Conservation (phyloP, 257 asterid genomes). For the Leptodermis oblonga region DNA sequence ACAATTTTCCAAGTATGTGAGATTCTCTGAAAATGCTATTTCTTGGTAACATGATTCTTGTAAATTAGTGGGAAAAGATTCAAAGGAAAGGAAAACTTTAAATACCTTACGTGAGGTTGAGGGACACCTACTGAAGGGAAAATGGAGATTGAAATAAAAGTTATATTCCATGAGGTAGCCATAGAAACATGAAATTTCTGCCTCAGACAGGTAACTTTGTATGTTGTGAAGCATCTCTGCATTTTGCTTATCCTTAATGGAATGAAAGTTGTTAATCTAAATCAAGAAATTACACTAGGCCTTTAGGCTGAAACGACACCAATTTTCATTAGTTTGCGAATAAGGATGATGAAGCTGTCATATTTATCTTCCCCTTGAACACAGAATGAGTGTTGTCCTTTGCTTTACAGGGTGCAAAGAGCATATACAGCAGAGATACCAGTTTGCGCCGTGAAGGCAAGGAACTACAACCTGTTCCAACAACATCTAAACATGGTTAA, state of each 20-base stretch:
- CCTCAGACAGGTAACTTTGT: background rate
- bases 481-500: constrained; percentile 19
- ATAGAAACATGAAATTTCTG: background rate
- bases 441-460: constrained; percentile 38
- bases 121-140: background rate
- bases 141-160: background rate
- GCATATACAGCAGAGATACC: constrained; percentile 34
- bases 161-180: background rate
- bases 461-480: constrained; percentile 12
- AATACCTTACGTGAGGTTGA: background rate
- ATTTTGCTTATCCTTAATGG: background rate
- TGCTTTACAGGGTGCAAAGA: constrained; percentile 52
- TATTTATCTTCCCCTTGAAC: background rate
- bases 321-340: background rate
- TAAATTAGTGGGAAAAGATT: background rate
- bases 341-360: background rate
- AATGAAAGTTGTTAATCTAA: too few species aligned
- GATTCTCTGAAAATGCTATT: background rate
- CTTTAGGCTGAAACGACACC: background rate
- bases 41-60: background rate
- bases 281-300: background rate
- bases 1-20: constrained; percentile 61
- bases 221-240: background rate
- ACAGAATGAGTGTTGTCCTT: background rate
- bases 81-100: background rate